These are phyloP conservation scores for Endoconidiophora laricicola DNA, from an alignment of 2,329 filamentous ascomycete genomes.

Conservation along the genomic window DNA sequence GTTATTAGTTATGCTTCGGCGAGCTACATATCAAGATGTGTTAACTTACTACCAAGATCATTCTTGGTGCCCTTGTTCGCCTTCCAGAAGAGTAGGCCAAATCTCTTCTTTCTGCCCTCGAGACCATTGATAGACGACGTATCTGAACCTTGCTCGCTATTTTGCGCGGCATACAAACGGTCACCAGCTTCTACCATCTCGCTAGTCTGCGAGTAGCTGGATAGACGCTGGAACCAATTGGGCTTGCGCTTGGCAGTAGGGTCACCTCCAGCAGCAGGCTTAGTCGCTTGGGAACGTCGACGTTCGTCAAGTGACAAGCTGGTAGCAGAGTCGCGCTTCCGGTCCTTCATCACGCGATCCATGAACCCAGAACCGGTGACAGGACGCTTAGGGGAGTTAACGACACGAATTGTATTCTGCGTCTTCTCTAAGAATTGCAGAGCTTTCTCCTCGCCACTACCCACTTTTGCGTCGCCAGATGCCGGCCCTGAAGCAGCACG, in stretches of 20 bases:
- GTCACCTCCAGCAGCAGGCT: slow-evolving; percentile 15
- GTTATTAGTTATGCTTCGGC: neutral
- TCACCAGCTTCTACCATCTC: slow-evolving; percentile 7
- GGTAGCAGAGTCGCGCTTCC: slow-evolving; percentile 7
- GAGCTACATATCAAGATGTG: neutral
- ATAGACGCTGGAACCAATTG: slow-evolving; percentile 33
- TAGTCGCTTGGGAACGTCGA: neutral
- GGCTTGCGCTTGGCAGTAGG: slow-evolving; percentile 25
- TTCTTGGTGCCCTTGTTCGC: slow-evolving; percentile 21
- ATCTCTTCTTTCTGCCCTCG: slow-evolving; percentile 31
- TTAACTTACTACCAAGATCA: neutral
- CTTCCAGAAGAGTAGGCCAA: slow-evolving; percentile 40
- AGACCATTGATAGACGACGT: slow-evolving; percentile 5
- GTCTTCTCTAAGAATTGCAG: slow-evolving; percentile 30
- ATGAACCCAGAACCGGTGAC: slow-evolving; percentile 9
- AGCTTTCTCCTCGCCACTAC: slow-evolving; percentile 17
- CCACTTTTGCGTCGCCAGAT: neutral
- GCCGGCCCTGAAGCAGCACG: slow-evolving; percentile 3
- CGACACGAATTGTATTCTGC: slow-evolving; percentile 37
- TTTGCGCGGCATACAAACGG: neutral
- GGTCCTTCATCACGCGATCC: slow-evolving; percentile 10
- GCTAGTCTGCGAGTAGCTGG: slow-evolving; percentile 8
- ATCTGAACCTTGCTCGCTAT: slow-evolving; percentile 1
- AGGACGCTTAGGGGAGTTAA: slow-evolving; percentile 28
- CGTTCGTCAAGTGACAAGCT: neutral